These are phyloP conservation scores for Funneliformis mosseae DNA, from an alignment of 192 early-diverging fungal genomes.

Conservation along the genomic window DNA sequence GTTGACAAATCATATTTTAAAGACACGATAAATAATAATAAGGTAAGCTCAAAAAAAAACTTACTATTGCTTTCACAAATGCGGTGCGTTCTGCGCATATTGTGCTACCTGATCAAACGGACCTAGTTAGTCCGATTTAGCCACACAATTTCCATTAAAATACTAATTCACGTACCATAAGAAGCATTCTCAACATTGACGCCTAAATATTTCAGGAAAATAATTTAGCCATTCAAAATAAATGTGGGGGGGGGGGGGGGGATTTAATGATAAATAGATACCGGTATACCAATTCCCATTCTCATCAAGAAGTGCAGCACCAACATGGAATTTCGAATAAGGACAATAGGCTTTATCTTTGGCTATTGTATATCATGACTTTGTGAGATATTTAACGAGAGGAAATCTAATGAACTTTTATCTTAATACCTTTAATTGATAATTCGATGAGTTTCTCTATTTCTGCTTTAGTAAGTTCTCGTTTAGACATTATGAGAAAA, in stretches of 20 bases:
- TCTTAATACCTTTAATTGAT: conserved; percentile 37
- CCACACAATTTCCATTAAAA: not conserved
- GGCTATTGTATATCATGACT: conserved; percentile 42
- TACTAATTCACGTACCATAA: conserved; percentile 55
- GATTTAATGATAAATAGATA: not conserved
- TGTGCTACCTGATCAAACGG: conserved; percentile 56
- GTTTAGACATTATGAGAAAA: too few relatives aligned
- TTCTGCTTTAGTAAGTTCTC: conserved; percentile 42
- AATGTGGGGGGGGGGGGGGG: too few relatives aligned
- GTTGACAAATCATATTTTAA: not conserved
- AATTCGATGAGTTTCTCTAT: conserved; percentile 43
- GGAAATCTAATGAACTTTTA: not conserved
- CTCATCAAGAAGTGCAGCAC: conserved; percentile 75
- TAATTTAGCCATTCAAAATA: not conserved
- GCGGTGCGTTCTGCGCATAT: conserved; percentile 94
- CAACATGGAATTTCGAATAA: conserved; percentile 92
- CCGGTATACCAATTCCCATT: conserved; percentile 65
- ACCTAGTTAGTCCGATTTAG: not conserved
- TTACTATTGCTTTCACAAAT: conserved; percentile 85
- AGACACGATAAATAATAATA: not conserved
- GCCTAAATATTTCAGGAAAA: conserved; percentile 38
- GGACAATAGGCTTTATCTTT: conserved; percentile 81
- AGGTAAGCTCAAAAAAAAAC: conserved; percentile 6
- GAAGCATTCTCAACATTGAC: conserved; percentile 92
- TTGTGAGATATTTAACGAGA: not conserved